Base-by-base conservation (phyloP, 163 green algal genomes). In the Chlamydomonas reinhardtii region DNA sequence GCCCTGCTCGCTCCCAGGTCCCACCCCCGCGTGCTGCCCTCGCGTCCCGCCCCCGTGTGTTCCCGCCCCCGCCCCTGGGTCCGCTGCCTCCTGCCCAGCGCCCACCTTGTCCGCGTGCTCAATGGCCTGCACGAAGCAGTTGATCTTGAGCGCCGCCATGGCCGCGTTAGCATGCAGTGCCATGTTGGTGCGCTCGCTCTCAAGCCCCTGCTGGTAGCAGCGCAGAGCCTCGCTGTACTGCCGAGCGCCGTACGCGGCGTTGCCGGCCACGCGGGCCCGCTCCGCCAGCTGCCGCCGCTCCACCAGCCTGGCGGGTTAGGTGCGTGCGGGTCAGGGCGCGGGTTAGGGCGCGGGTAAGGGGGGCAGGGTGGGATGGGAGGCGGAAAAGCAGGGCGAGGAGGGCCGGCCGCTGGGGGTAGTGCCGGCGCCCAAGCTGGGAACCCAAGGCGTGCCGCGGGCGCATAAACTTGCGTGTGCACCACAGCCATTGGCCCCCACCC, bases 101-200 rank as follows among this genome's bases (percentile, higher is more conserved):
- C 76, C 15, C 74, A 95, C 94, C 94, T 96, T 96, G 88, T 97
- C 91, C 82, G 91, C 96, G 82, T 98, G 95, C 83, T 97, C 93
- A 61, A 97, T 93, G 20, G 94, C 92, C 85, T 97, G 93, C 73
- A 95, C 92, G 87, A 93, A 94, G 91, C 92, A 96, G 34, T 83
- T 89, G 14, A 95, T 93, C 73, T 96, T 96, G n/a, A 98, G 82
- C 31, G 90, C 89, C 12, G 94, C 93, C 88, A 94, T 91, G 27
- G 95, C 94, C n/a, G 95, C 94, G 71, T 98, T 98, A 61, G 91
- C 92, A 73, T 98, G 94, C 82, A 98, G 88, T 17, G 92, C 88
- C 90, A 96, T 93, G 88, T 93, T 95, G 81, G 94, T 93, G 32
- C 91, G 92, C 83, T 98, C 87, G 32, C 73, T 61, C 9, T 95